Conservation (phyloP, 2,329 filamentous ascomycete species). For the Sclerotiophoma versabilis region DNA sequence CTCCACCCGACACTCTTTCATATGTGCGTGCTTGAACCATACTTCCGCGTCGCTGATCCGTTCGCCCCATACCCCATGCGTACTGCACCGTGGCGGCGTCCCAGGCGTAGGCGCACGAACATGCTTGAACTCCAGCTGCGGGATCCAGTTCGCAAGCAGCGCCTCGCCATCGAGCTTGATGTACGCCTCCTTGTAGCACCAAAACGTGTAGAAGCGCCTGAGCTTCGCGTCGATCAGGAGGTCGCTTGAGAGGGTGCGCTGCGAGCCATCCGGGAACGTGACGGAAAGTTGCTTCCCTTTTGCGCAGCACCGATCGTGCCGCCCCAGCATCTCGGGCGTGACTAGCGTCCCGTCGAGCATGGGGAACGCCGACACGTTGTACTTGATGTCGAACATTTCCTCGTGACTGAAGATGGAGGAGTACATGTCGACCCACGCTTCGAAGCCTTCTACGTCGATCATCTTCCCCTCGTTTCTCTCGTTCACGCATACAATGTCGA, state of each 20-base stretch:
- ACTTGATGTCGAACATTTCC: constrained; percentile 70
- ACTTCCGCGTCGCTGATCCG: constrained; percentile 58
- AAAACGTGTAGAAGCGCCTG: constrained; percentile 76
- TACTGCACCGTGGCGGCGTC: constrained; percentile 52
- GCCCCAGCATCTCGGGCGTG: constrained; percentile 50
- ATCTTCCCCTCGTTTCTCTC: constrained; percentile 70
- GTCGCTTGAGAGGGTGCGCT: constrained; percentile 51
- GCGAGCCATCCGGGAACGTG: constrained; percentile 45
- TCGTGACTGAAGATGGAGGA: constrained; percentile 70
- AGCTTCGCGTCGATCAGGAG: constrained; percentile 67
- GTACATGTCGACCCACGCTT: constrained; percentile 74
- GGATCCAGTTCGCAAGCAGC: constrained; percentile 75
- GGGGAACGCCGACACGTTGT: constrained; percentile 53
- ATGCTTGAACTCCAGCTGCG: constrained; percentile 70
- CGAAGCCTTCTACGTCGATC: constrained; percentile 69
- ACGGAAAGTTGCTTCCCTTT: constrained; percentile 50
- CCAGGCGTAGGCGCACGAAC: constrained; percentile 61
- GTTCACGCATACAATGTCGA: constrained; percentile 77
- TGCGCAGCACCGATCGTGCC: constrained; percentile 52
- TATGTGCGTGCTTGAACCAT: constrained; percentile 47
- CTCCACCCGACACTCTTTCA: constrained; percentile 63
- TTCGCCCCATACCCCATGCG: constrained; percentile 56
- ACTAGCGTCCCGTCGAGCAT: constrained; percentile 52
- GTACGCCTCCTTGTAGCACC: constrained; percentile 81
- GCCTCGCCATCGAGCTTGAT: constrained; percentile 85